phyloP scores from a whole-genome alignment of 768 basidiomycete species.

The Trichaptum fuscoviolaceum region DNA sequence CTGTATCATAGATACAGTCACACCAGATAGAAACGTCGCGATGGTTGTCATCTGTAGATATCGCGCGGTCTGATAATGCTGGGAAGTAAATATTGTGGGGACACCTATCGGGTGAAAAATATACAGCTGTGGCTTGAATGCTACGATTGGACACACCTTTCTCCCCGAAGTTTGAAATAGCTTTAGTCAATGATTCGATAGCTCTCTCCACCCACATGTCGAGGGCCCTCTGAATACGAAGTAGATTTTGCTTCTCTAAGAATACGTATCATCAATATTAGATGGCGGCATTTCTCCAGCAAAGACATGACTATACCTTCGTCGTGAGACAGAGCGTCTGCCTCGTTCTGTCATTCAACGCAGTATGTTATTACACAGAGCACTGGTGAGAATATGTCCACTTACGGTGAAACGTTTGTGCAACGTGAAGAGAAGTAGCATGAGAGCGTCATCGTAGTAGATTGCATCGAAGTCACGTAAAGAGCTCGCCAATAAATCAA shows the following conservation, averaged over 20 bases:
- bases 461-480: neutral
- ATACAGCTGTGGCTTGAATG: neutral
- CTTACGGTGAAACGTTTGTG: neutral
- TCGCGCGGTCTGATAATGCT: neutral
- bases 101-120: neutral
- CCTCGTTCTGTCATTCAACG: neutral
- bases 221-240: neutral
- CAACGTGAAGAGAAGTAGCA: neutral
- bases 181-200: neutral
- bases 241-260: neutral
- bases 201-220: neutral
- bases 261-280: neutral
- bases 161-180: neutral
- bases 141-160: neutral
- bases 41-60: neutral
- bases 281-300: neutral
- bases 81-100: neutral
- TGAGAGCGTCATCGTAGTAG: neutral
- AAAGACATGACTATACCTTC: neutral
- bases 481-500: neutral
- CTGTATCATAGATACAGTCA: neutral
- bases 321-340: neutral
- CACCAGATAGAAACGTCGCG: neutral
- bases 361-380: neutral
- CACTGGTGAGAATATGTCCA: neutral